phyloP scores from a whole-genome alignment of 495 filamentous ascomycete species.

The Neurospora sp. region DNA sequence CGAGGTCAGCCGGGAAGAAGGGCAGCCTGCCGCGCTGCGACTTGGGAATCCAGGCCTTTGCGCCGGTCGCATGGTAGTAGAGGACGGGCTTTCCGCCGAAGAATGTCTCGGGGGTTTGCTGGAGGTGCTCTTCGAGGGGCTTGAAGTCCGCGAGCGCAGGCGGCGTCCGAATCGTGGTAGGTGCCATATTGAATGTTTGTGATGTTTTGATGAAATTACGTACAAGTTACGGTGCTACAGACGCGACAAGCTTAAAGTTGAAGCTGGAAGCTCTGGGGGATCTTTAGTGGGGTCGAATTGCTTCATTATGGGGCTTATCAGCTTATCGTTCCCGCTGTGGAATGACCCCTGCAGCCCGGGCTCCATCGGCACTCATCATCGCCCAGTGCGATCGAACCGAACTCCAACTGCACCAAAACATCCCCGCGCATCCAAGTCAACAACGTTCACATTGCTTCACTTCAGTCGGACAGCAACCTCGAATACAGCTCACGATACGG shows the following conservation, averaged over 20 bases:
- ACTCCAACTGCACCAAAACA: not conserved
- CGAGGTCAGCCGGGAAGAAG: conserved; percentile 37
- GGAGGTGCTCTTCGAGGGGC: conserved; percentile 67
- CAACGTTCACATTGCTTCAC: not conserved
- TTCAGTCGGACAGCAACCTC: not conserved
- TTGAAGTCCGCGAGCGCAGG: conserved; percentile 49
- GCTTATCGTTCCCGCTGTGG: conserved; percentile 10
- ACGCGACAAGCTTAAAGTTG: not conserved
- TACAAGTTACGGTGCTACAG: not conserved
- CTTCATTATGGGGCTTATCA: conserved; percentile 1
- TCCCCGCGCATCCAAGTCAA: not conserved
- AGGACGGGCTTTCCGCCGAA: conserved; percentile 69
- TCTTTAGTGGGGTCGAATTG: conserved; percentile 14
- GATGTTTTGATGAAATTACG: not conserved
- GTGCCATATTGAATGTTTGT: conserved; percentile 19
- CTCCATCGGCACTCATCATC: not conserved
- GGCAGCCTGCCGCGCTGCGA: conserved; percentile 35
- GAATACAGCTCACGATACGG: not conserved
- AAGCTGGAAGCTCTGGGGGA: conserved; percentile 6
- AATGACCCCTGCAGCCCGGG: not conserved
- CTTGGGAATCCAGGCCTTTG: conserved; percentile 47
- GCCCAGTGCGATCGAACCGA: not conserved
- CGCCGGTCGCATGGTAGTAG: conserved; percentile 56
- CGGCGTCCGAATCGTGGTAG: conserved; percentile 30
- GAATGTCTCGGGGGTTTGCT: conserved; percentile 77